These are phyloP conservation scores for Mycena albidolilacea DNA, from an alignment of 768 basidiomycete species.

Conservation along the genomic window DNA sequence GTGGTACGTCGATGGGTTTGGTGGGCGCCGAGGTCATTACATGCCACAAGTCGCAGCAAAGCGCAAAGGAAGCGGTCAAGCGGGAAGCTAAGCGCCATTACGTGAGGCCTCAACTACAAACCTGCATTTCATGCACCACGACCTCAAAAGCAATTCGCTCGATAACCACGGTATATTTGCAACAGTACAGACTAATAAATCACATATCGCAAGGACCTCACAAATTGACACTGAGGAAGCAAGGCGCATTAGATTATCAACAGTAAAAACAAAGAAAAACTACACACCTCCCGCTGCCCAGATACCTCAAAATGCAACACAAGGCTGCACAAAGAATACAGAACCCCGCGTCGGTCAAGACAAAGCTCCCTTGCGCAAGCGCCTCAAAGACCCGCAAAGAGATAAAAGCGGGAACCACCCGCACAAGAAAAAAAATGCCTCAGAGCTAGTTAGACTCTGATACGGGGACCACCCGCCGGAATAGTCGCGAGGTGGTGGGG, in stretches of 20 bases:
- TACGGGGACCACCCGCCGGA: constrained; percentile 35
- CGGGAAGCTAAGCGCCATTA: background rate
- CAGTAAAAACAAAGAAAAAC: background rate
- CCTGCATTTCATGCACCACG: background rate
- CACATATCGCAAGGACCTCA: background rate
- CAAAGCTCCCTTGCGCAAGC: background rate
- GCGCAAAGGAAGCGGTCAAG: background rate
- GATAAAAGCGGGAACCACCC: constrained; percentile 31
- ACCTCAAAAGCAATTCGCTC: background rate
- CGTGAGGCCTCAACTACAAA: background rate
- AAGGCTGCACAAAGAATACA: constrained; percentile 21
- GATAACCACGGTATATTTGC: too few relatives aligned
- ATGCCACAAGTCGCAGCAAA: background rate
- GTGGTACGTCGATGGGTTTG: constrained; percentile 68
- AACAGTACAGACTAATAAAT: too few relatives aligned
- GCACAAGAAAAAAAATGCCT: constrained; percentile 27
- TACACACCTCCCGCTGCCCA: background rate
- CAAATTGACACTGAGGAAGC: background rate
- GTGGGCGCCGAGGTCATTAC: constrained; percentile 57
- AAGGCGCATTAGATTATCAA: background rate
- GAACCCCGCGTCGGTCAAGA: constrained; percentile 5
- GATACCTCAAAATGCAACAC: background rate
- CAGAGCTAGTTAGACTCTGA: constrained; percentile 38
- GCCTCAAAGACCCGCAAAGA: background rate
- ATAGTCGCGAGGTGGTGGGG: constrained; percentile 30